Base-by-base conservation (phyloP, 306 rosid species). In the Citrullus colocynthis region DNA sequence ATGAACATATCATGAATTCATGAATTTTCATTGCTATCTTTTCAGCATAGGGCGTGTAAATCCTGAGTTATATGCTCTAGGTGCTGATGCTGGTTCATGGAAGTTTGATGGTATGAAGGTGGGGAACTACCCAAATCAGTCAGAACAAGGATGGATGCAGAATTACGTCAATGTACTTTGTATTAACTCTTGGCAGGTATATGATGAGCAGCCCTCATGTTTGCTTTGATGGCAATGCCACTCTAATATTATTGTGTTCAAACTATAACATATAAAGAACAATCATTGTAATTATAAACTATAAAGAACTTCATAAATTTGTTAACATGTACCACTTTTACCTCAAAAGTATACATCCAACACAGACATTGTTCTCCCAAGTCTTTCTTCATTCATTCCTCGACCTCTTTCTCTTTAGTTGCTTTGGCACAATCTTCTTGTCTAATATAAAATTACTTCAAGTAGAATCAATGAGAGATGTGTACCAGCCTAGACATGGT, bases 131-230 rank as follows among this genome's bases (percentile, higher is more conserved):
- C 79, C 80, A 73, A 84, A 83, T 80, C 87, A 64, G 74, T 81
- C 89, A 60, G 82, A 87, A 77, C 81, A 85, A 74, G 76, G 81
- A 77, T 90, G 91, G 96, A 88, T 92, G 93, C 84, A 83, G 76
- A 87, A 88, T 90, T 92, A 94, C 81, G 96, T 82, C 74, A 90
- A 90, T 66, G 85, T 82, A 21, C 88, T 94, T 30, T 94, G 98
- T 82, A 87, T 89, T 74, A 94, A 94, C 88, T 84, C 97, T 79
- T 94, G 98, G 98, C 97, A 94, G 98, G 98, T 94, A 44, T 44
- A 45, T 21, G 75, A 44, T 37, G 39, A 70, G 58, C 57, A 70
- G 39, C 76, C 48, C 21, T 70, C 57, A 70, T 48, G 14, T 45
- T 70, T 45, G 6, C 76, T 70, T 45, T 45, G 76, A 70, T 42